Conservation (phyloP, 257 asterid genomes). For the Penstemon davidsonii region DNA sequence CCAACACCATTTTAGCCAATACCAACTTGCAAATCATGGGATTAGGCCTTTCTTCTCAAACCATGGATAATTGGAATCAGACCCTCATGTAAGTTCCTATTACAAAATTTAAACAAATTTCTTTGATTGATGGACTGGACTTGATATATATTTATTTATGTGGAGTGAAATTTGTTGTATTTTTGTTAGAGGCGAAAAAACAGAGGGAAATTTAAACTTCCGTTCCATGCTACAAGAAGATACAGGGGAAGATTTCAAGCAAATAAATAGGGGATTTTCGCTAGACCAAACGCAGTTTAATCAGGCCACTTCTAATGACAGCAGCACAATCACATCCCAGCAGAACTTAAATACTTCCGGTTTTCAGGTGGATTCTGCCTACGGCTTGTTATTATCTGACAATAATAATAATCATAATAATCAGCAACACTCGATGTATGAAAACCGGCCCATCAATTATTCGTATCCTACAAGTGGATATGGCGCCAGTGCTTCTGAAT, state of each 20-base stretch:
- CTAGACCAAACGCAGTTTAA: slow-evolving; percentile 45
- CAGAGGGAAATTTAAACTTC: slow-evolving; percentile 29
- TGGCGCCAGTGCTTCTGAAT: slow-evolving; percentile 26
- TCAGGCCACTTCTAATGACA: slow-evolving; percentile 45
- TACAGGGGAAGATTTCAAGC: slow-evolving; percentile 39
- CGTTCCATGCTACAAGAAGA: slow-evolving; percentile 56
- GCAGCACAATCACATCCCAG: slow-evolving; percentile 41
- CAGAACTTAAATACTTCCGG: slow-evolving; percentile 30
- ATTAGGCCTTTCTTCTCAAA: slow-evolving; percentile 65
- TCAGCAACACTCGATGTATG: slow-evolving; percentile 26
- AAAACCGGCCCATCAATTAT: slow-evolving; percentile 37
- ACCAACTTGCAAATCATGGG: slow-evolving; percentile 70
- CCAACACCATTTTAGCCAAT: slow-evolving; percentile 29
- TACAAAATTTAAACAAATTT: too few species aligned
- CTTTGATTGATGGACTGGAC: too few species aligned
- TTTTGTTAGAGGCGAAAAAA: slow-evolving; percentile 43
- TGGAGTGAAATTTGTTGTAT: neutral
- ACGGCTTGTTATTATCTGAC: slow-evolving; percentile 48
- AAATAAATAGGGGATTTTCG: slow-evolving; percentile 46
- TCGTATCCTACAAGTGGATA: slow-evolving; percentile 37
- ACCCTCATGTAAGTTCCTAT: slow-evolving; percentile 50
- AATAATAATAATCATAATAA: slow-evolving; percentile 19
- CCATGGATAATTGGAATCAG: slow-evolving; percentile 65
- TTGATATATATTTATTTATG: too few species aligned
- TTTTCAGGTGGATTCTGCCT: slow-evolving; percentile 55